These are phyloP conservation scores for Penicillium cinerascens DNA, from an alignment of 495 filamentous ascomycete genomes.

Conservation along the genomic window DNA sequence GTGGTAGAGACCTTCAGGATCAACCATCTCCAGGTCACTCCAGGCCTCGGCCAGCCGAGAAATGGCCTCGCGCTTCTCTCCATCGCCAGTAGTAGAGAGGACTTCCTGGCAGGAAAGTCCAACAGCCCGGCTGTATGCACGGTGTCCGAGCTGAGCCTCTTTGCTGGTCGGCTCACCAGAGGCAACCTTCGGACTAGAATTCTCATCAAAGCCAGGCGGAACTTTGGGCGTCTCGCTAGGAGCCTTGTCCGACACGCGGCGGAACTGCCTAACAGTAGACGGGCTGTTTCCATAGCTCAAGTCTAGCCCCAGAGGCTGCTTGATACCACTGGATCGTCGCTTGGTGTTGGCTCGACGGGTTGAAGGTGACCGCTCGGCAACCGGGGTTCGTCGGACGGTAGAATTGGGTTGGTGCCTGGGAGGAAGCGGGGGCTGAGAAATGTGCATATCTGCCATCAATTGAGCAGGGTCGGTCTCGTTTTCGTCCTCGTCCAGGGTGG, in stretches of 20 bases:
- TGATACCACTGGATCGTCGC: slow-evolving; percentile 55
- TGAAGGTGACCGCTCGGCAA: slow-evolving; percentile 42
- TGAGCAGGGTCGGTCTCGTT: slow-evolving; percentile 36
- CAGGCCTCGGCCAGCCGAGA: slow-evolving; percentile 78
- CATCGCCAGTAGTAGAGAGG: slow-evolving; percentile 70
- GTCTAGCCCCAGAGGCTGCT: slow-evolving; percentile 76
- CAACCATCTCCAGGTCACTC: slow-evolving; percentile 75
- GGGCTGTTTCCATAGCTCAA: slow-evolving; percentile 87
- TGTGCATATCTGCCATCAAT: slow-evolving; percentile 40
- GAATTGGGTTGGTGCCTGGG: slow-evolving; percentile 41
- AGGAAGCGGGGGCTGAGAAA: slow-evolving; percentile 34
- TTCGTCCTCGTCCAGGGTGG: slow-evolving; percentile 28
- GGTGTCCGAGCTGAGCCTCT: slow-evolving; percentile 73
- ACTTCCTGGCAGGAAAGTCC: slow-evolving; percentile 80
- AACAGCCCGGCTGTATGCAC: slow-evolving; percentile 73
- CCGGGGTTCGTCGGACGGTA: slow-evolving; percentile 54
- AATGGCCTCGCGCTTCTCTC: slow-evolving; percentile 75
- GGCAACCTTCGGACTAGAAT: slow-evolving; percentile 35
- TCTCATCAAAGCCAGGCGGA: slow-evolving; percentile 42
- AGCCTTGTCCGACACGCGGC: slow-evolving; percentile 73
- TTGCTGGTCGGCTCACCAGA: slow-evolving; percentile 54
- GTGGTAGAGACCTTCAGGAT: slow-evolving; percentile 88
- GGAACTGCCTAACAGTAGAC: slow-evolving; percentile 86
- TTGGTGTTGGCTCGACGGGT: slow-evolving; percentile 43
- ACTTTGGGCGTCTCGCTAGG: slow-evolving; percentile 32